Evolutionary conservation across 495 filamentous ascomycete genomes (phyloP).

Genomic region (Penicillium argentinense): DNA sequence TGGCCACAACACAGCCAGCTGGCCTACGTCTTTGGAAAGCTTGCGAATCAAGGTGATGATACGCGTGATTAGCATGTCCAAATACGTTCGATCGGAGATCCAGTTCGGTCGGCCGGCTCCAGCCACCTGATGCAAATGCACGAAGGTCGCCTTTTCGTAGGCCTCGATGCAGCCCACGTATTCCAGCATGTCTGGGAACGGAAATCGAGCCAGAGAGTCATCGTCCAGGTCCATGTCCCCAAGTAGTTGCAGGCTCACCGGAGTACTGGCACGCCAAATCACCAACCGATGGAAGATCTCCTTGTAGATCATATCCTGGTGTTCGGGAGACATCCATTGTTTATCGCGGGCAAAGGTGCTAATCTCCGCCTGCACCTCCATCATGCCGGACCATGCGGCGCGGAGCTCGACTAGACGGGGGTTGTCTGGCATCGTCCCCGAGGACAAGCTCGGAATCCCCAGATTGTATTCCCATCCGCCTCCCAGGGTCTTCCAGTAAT

Average conservation of each 20-base stretch:
- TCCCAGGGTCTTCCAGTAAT: conserved; percentile 40
- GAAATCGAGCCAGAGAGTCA: conserved; percentile 28
- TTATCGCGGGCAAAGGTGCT: conserved; percentile 41
- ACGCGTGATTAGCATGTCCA: conserved; percentile 35
- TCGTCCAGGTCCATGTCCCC: conserved; percentile 38
- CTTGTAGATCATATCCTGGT: conserved; percentile 36
- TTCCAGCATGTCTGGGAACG: conserved; percentile 34
- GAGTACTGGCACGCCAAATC: conserved; percentile 36
- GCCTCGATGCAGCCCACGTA: conserved; percentile 43
- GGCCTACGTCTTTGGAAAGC: conserved; percentile 37
- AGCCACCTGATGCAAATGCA: conserved; percentile 37
- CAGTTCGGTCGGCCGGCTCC: conserved; percentile 33
- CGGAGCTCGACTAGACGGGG: conserved; percentile 33
- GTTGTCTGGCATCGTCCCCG: conserved; percentile 23
- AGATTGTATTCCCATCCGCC: conserved; percentile 46
- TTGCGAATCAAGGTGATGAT: conserved; percentile 35
- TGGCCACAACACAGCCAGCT: conserved; percentile 39
- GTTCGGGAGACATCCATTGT: conserved; percentile 30
- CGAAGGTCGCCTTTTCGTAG: conserved; percentile 42
- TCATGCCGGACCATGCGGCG: conserved; percentile 38
- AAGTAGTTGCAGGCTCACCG: conserved; percentile 30
- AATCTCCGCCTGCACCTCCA: conserved; percentile 41
- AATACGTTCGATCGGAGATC: conserved; percentile 25
- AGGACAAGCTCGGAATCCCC: conserved; percentile 33
- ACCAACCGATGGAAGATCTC: conserved; percentile 33